Base-by-base conservation (phyloP, 176 grass and related monocot species). In the Otatea glauca region DNA sequence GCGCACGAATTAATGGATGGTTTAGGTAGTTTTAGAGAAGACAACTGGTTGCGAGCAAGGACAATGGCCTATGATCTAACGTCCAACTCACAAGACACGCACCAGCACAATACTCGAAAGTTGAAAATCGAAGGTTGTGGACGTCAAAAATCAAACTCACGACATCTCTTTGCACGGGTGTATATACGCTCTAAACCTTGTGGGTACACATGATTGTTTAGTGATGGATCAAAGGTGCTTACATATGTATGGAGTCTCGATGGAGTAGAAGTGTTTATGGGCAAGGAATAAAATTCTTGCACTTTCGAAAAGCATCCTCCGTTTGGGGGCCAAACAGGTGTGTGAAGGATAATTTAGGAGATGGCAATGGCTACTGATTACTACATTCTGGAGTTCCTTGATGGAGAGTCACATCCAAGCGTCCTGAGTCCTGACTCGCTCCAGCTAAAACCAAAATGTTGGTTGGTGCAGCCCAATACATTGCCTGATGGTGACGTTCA, bases 391-490 rank as follows among this genome's bases (percentile, higher is more conserved):
- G 75, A 32, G 39, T 10, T 78, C 39, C 51, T 44, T 37, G 50
- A 70, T 43, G 65, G 68, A 69, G 42, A 17, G 38, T 43, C 65
- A 43, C 65, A 20, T 70, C 65, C 64, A 41, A 55, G 38, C 65
- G 14, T 51, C 15, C 78, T 54, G 32, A 70, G 14, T 51, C 15
- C 78, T 54, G 32, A 70, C 13, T 81, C 65, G 49, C 49, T 59
- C 48, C 51, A 60, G 50, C 15, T 35, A 37, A 72, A 62, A 54
- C 66, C 41, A 72, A 39, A 27, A 62, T 27, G 32, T 61, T 61
- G 23, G 39, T 73, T 62, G 68, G 80, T 77, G 32, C 48, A 3
- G 71, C 12, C 27, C 82, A 75, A 68, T 24, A 68, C 64, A 42
- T 17, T 35, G 44, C 42, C 43, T 7, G 65, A 85, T 25, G 65